These are phyloP conservation scores for Paecilomyces sp. DNA, from an alignment of 2,329 filamentous ascomycete species.

Conservation along the genomic window DNA sequence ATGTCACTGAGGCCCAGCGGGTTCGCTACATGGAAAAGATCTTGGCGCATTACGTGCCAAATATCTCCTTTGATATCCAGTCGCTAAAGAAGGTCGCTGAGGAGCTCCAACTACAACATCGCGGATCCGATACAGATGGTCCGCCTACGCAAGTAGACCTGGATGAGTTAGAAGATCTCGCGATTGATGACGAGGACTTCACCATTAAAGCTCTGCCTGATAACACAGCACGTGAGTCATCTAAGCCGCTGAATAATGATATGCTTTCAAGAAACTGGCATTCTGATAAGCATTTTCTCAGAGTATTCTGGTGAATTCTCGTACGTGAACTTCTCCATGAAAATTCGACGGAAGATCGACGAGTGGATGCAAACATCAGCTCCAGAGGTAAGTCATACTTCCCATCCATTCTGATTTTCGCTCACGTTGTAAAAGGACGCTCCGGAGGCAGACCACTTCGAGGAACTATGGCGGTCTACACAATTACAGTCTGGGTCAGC, in stretches of 20 bases:
- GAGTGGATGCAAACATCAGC: slow-evolving; percentile 34
- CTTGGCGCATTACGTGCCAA: slow-evolving; percentile 42
- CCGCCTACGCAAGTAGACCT: slow-evolving; percentile 22
- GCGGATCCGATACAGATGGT: slow-evolving; percentile 22
- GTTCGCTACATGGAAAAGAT: slow-evolving; percentile 41
- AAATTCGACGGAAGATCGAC: slow-evolving; percentile 36
- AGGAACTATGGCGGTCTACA: slow-evolving; percentile 36
- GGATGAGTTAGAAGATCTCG: slow-evolving; percentile 32
- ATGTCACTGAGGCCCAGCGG: slow-evolving; percentile 29
- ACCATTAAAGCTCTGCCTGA: slow-evolving; percentile 32
- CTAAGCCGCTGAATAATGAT: not conserved
- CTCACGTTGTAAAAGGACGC: slow-evolving; percentile 19
- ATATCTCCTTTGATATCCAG: slow-evolving; percentile 35
- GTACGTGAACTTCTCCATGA: slow-evolving; percentile 38
- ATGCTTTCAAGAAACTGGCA: slow-evolving; percentile 5
- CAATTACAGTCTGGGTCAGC: slow-evolving; percentile 35
- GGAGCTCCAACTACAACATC: slow-evolving; percentile 33
- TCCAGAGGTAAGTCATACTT: slow-evolving; percentile 21
- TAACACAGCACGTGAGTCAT: slow-evolving; percentile 31
- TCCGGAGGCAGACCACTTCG: slow-evolving; percentile 30
- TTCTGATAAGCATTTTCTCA: slow-evolving; percentile 5
- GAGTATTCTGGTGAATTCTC: slow-evolving; percentile 41
- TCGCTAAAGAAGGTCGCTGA: slow-evolving; percentile 38
- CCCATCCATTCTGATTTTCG: not conserved
- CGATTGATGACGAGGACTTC: slow-evolving; percentile 35